Conservation (phyloP, 257 asterid genomes). For the Striga asiatica region DNA sequence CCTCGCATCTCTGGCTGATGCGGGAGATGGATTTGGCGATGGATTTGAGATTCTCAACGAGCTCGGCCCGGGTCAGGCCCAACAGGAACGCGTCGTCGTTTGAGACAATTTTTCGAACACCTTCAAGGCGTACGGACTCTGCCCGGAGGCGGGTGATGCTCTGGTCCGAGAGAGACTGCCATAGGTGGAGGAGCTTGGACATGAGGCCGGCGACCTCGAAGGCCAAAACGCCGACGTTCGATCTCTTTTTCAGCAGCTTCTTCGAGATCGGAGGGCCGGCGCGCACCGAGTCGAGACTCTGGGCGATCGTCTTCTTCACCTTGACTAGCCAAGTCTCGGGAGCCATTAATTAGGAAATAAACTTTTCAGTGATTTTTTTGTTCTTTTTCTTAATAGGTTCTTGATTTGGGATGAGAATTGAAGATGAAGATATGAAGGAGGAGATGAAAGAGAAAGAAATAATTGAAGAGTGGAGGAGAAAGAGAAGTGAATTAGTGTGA, state of each 20-base stretch:
- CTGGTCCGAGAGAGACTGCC: constrained; percentile 67
- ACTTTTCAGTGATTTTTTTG: neutral
- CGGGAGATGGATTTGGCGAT: constrained; percentile 48
- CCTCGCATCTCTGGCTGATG: constrained; percentile 52
- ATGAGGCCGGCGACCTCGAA: constrained; percentile 74
- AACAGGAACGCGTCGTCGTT: constrained; percentile 65
- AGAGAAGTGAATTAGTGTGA: constrained; percentile 29
- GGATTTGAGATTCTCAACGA: constrained; percentile 51
- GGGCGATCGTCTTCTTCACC: constrained; percentile 49
- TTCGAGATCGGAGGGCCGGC: constrained; percentile 27
- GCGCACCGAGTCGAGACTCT: constrained; percentile 34
- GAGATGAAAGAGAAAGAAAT: constrained; percentile 11
- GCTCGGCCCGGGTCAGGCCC: constrained; percentile 72
- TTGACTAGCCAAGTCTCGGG: constrained; percentile 63
- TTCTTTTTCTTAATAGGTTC: neutral
- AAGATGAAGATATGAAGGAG: neutral
- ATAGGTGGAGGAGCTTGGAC: constrained; percentile 84
- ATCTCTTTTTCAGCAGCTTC: constrained; percentile 32
- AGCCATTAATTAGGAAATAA: too few species aligned
- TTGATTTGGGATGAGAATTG: neutral
- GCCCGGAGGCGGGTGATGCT: constrained; percentile 40
- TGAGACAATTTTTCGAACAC: constrained; percentile 84
- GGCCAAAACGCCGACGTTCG: constrained; percentile 64
- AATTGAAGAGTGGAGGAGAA: constrained; percentile 38
- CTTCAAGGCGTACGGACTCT: constrained; percentile 59